Evolutionary conservation across 2,329 filamentous ascomycete genomes (phyloP), one percentile per base, ranked within the genome.

Genomic region (Stagonosporopsis vannaccii): DNA sequence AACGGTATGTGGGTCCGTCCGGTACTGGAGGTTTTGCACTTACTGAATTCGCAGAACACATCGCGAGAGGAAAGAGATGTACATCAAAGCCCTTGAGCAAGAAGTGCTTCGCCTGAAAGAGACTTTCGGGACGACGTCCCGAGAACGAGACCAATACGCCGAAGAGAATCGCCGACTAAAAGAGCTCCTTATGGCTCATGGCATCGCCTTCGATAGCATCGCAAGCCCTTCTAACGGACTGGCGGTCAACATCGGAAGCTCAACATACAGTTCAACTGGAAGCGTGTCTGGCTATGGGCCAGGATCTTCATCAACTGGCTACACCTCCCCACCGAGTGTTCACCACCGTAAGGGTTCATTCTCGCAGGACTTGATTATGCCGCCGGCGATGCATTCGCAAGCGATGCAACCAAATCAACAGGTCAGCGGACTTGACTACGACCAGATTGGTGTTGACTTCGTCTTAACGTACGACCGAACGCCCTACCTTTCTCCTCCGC

Each of bases 41-140:
- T 30, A 72, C 55, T 46, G 54, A 51, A 19, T 3, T 7, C 15
- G 0, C 72, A 97, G 95, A 72, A 98, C 95, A 17, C 95, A 99
- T 77, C 92, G 95, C 52, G 95, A 98, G 79, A 87, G 95, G 65
- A 98, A 98, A 76, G 95, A 98, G 78, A 85, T 92, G 68, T 98
- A 98, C 75, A 96, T 97, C 80, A 96, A 96, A 76, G 87, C 90
- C 11, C 85, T 98, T 15, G 95, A 99, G 77, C 89, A 94, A 70
- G 92, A 98, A 77, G 90, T 98, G 5, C 82, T 96, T 19, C 88
- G 92, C 44, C 82, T 98, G 39, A 95, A 96, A 74, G 92, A 97
- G 73, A 84, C 89, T n/a, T 94, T 88, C 70, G 87, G 87, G 68
- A 87, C 85, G 46, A 84, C 89, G 17, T 84, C 87, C 6, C 87